These are phyloP conservation scores for Combretum micranthum DNA, from an alignment of 345 rosid species.

Conservation along the genomic window DNA sequence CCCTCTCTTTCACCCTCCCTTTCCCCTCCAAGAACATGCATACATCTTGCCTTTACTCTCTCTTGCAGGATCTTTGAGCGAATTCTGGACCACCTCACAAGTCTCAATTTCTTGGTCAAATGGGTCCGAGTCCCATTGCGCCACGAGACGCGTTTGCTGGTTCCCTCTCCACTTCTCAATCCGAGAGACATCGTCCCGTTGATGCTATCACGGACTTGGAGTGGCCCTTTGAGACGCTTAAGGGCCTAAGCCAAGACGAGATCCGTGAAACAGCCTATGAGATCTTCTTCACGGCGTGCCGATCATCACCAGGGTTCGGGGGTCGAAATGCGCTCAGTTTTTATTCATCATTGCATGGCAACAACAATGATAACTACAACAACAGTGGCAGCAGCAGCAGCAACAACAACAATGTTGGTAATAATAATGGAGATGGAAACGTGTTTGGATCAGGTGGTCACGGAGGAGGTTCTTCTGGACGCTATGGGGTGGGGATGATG, in stretches of 20 bases:
- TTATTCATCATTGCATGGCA: not conserved
- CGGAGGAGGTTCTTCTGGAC: constrained; percentile 16
- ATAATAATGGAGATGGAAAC: constrained; percentile 20
- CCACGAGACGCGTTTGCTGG: constrained; percentile 48
- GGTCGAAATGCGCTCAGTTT: constrained; percentile 62
- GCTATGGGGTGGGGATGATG: constrained; percentile 49
- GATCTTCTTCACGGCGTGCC: constrained; percentile 85
- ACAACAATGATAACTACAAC: too few species aligned
- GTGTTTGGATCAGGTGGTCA: constrained; percentile 9
- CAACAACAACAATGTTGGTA: too few species aligned
- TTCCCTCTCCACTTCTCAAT: constrained; percentile 21
- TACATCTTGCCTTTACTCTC: constrained; percentile 22
- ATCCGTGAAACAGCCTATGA: constrained; percentile 82
- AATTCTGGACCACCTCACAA: constrained; percentile 8
- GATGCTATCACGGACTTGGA: constrained; percentile 31
- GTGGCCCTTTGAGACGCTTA: constrained; percentile 68
- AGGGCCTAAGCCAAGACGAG: constrained; percentile 52
- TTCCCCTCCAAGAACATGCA: constrained; percentile 18
- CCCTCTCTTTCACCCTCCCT: constrained; percentile 11
- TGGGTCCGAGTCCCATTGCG: constrained; percentile 36
- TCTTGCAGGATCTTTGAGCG: constrained; percentile 35
- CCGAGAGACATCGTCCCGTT: constrained; percentile 11
- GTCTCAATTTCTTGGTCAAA: too few species aligned
- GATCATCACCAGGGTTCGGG: constrained; percentile 86
- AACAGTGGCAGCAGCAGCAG: too few species aligned